Evolutionary conservation across 2,329 filamentous ascomycete species (phyloP).

Genomic region (Clonostachys byssicola): DNA sequence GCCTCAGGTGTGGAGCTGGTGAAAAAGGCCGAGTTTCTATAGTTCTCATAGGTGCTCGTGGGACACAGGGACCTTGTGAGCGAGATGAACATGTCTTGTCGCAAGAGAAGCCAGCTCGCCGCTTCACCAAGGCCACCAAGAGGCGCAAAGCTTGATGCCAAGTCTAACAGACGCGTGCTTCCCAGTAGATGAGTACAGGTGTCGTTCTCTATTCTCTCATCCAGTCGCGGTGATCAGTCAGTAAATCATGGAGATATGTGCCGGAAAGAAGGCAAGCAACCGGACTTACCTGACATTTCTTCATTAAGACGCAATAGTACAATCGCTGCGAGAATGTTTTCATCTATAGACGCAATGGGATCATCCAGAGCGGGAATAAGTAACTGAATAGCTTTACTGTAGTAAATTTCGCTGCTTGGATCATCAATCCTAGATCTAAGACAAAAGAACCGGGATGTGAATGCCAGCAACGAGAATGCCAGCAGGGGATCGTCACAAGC

Average conservation of each 20-base stretch:
- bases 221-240: neutral
- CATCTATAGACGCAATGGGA: neutral
- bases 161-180: constrained; percentile 6
- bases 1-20: too few species aligned
- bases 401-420: neutral
- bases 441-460: neutral
- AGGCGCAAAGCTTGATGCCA: constrained; percentile 10
- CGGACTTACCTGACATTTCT: neutral
- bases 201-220: neutral
- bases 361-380: neutral
- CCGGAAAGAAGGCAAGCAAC: neutral
- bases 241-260: neutral
- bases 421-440: neutral
- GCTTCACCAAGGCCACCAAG: constrained; percentile 10
- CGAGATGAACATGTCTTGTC: constrained; percentile 10
- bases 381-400: neutral
- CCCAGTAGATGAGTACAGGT: neutral
- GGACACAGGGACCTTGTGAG: neutral
- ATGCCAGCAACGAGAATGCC: neutral
- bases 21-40: too few species aligned
- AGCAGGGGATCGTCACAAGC: neutral
- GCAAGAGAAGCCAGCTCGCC: constrained; percentile 9
- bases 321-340: neutral
- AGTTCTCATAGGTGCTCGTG: too few species aligned
- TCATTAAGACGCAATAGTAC: neutral